Base-by-base conservation (phyloP, 225 moss, liverwort and hornwort species). In the Marchantia polymorpha region DNA sequence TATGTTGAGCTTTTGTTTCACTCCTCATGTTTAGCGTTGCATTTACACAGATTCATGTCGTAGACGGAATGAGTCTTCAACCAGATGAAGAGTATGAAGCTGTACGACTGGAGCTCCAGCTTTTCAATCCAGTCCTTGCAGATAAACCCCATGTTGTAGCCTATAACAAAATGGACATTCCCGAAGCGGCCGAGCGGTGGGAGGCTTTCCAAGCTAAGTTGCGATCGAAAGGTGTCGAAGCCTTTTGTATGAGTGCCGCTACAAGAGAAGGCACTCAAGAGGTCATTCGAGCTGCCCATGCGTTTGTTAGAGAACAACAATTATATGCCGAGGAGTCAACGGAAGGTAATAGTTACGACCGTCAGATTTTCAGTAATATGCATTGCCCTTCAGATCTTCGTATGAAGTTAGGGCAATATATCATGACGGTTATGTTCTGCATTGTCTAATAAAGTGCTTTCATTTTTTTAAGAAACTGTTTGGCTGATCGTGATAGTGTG, bases 91-190 rank as follows among this genome's bases (percentile, higher is more conserved):
- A 95, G 82, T 99, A 87, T 81, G 93, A 99, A 86, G 97, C 94
- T 66, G 90, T 99, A 49, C 91, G 94, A 27, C 82, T 99, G 83
- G 97, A 99, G 86, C 89, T 99, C n/a, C 89, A 92, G 78, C 89
- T 99, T 9, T 99, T 99, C 81, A 92, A 99, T 64, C 91, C 94
- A 52, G 88, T 82, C 47, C 83, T 99, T 67, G 84, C 92, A 72
- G 88, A 89, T 76, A 99, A 99, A 67, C 90, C 97, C 3, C 86
- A 86, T 70, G 85, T 95, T 25, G 94, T 99, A 77, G 97, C 93
- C 51, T 99, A 87, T 81, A 99, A 99, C 81, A 99, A 99, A 83
- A 94, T 93, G 90, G 97, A 99, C 51, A 87, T 89, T 68, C 90
- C 93, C 71, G 94, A 99, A 90, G 94, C 94, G 76, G 86, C 89